phyloP scores from a whole-genome alignment of 768 basidiomycete species.

The Phlegmacium glaucopus region DNA sequence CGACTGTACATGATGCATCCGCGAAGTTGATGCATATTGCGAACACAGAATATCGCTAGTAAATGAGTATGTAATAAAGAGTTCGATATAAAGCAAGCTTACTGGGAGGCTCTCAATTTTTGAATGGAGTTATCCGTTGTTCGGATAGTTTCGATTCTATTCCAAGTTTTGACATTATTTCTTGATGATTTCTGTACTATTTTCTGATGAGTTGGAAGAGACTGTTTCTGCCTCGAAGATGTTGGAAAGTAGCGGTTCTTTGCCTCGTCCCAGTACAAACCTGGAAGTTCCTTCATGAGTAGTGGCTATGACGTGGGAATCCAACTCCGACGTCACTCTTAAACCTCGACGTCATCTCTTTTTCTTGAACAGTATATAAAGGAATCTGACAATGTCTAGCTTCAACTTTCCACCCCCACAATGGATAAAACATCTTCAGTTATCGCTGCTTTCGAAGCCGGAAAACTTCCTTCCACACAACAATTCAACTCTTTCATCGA shows the following conservation, averaged over 20 bases:
- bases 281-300: conserved; percentile 49
- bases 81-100: conserved; percentile 4
- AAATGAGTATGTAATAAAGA: background rate
- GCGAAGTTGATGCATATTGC: conserved; percentile 37
- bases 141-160: conserved; percentile 7
- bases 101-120: conserved; percentile 16
- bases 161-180: conserved; percentile 10
- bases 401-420: background rate
- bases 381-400: too few relatives aligned
- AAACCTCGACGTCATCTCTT: too few relatives aligned
- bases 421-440: conserved; percentile 64
- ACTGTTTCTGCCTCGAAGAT: conserved; percentile 33
- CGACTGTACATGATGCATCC: conserved; percentile 21
- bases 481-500: conserved; percentile 55
- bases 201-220: conserved; percentile 8
- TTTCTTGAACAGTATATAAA: too few relatives aligned
- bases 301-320: too few relatives aligned
- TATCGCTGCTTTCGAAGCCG: conserved; percentile 65
- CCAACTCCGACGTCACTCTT: too few relatives aligned
- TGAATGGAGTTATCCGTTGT: conserved; percentile 4
- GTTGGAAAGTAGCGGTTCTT: conserved; percentile 57
- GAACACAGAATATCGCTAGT: conserved; percentile 38
- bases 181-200: background rate
- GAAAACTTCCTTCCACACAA: conserved; percentile 63
- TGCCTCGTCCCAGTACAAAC: conserved; percentile 51